phyloP scores from a whole-genome alignment of 106 monocot genomes.

The Posidonia australis region DNA sequence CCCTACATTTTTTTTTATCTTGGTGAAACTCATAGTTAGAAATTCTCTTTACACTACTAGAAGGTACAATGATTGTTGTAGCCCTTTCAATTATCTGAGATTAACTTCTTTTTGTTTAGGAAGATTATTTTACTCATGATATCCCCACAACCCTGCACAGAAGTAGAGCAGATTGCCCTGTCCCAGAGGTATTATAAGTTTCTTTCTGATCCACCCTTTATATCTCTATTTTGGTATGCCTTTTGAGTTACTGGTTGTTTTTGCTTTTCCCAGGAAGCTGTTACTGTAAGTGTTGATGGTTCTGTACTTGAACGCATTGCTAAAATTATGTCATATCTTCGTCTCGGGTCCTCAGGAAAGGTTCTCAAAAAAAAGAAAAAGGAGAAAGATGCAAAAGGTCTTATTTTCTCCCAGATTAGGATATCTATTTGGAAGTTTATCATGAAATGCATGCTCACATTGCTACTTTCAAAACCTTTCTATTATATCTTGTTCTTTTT shows the following conservation, averaged over 20 bases:
- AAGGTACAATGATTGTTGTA: no score
- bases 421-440: background rate
- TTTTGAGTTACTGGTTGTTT: background rate
- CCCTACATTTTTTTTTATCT: no score
- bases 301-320: slow-evolving; percentile 97
- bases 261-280: slow-evolving; percentile 63
- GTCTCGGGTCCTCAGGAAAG: slow-evolving; percentile 96
- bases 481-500: background rate
- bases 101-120: slow-evolving; percentile 26
- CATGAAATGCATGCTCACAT: background rate
- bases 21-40: no score
- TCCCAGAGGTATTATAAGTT: slow-evolving; percentile 48
- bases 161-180: slow-evolving; percentile 93
- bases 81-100: background rate
- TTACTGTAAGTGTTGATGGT: slow-evolving; percentile 86
- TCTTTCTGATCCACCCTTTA: background rate
- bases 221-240: background rate
- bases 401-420: background rate
- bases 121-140: slow-evolving; percentile 65
- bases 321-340: slow-evolving; percentile 99
- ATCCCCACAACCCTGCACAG: slow-evolving; percentile 90
- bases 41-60: no score
- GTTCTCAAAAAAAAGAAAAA: slow-evolving; percentile 99
- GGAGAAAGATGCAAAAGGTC: slow-evolving; percentile 75
- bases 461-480: background rate